Percentiles rank a stretch among this genome's conserved stretches.
Evolutionary conservation across 805 yeast species (phyloP).

Genomic region (Sungouiozyma ichnusensis): DNA sequence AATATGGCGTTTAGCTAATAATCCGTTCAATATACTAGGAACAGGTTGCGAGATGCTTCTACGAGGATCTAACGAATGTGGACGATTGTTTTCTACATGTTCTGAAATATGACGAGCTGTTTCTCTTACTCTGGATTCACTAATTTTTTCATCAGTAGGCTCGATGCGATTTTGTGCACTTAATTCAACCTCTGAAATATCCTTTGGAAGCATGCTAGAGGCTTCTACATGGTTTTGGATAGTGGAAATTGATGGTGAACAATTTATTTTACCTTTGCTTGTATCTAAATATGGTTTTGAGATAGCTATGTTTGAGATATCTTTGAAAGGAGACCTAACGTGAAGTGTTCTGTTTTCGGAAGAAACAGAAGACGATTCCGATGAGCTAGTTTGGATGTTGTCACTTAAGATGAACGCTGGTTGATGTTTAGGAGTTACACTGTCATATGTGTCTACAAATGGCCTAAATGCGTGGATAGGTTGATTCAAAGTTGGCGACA

Average conservation of each 20-base stretch:
- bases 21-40: background rate
- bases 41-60: constrained; percentile 22
- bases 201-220: background rate
- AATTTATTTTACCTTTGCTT: background rate
- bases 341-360: background rate
- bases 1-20: background rate
- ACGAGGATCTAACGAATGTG: constrained; percentile 24
- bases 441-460: background rate
- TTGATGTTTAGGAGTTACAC: background rate
- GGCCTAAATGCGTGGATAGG: background rate
- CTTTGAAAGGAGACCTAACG: constrained; percentile 3
- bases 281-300: background rate
- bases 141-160: background rate
- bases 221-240: background rate
- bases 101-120: constrained; percentile 12
- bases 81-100: background rate
- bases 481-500: background rate
- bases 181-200: too few species aligned
- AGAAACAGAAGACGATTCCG: background rate
- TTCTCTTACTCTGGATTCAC: background rate
- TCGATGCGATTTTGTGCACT: background rate
- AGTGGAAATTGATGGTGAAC: background rate
- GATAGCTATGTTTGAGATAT: constrained; percentile 6
- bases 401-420: background rate
- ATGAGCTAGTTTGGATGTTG: background rate